Evolutionary conservation across 2,329 filamentous ascomycete species (phyloP), one percentile per base, ranked within the genome.

Genomic region (Epicoccum sorghinum): DNA sequence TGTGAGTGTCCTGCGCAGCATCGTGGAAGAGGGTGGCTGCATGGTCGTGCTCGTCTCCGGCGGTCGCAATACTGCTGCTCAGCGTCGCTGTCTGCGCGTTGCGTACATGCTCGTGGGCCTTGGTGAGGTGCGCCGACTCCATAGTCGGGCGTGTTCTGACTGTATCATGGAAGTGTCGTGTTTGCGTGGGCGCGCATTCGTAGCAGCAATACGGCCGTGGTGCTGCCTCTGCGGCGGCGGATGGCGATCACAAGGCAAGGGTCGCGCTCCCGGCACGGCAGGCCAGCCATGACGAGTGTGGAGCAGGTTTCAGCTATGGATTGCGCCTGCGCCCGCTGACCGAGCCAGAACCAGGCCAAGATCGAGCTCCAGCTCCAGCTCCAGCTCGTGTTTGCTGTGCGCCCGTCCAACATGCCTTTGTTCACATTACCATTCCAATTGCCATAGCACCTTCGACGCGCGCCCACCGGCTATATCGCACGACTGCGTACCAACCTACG

Each of bases 11-110:
- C 57, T 86, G 84, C n/a, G 90, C 87, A 27, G 92, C 93, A 57
- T 88, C 88, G 57, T 91, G 88, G 73, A 96, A 98, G 72, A 96
- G 91, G 60, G 87, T 88, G 2, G 95, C 93, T 33, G 95, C 95
- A 52, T 90, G 82, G 47, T 93, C 87, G 76, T 98, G 93, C 74
- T 96, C 90, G 68, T 89, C 89, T 69, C 92, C 89, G 58, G 93
- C 93, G 42, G 90, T 87, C 6, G 88, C 89, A 51, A 90, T 90
- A 71, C 95, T 87, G 50, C 82, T 79, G 61, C 83, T 83, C 60
- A 82, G 81, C 30, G 84, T 86, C 50, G 93, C 91, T 23, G 87
- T 82, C 23, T 90, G 87, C 38, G 93, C 93, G 68, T 90, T 93
- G 67, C 88, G 87, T 45, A 91, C 93, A 77, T 97, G 92, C 64